phyloP scores from a whole-genome alignment of 176 grass and related monocot genomes.

The Elymus sibiricus region DNA sequence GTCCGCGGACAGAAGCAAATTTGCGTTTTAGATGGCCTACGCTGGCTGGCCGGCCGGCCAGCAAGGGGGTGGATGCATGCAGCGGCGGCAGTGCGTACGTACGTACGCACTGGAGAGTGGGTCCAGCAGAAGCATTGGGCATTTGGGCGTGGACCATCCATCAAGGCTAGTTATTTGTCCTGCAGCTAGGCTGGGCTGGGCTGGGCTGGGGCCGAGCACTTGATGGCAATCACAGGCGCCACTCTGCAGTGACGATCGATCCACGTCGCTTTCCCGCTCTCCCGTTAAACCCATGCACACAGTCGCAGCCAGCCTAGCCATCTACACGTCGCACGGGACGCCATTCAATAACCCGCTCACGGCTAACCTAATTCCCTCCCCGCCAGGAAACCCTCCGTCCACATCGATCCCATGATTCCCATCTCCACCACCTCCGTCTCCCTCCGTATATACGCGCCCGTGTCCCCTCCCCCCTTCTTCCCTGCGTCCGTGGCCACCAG shows the following conservation, averaged over 20 bases:
- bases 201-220: conserved; percentile 22
- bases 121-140: not conserved
- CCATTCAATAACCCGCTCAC: conserved; percentile 41
- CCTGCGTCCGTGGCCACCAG: not conserved
- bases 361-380: conserved; percentile 54
- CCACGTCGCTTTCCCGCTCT: conserved; percentile 66
- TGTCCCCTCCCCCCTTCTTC: not conserved
- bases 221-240: conserved; percentile 95
- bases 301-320: not conserved
- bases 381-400: conserved; percentile 68
- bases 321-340: conserved; percentile 38
- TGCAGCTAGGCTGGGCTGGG: not conserved
- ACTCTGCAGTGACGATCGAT: conserved; percentile 4
- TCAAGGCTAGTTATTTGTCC: not conserved
- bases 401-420: conserved; percentile 20
- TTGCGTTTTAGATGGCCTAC: too few species aligned
- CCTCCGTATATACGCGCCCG: conserved; percentile 30
- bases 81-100: not conserved
- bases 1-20: too few species aligned
- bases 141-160: not conserved
- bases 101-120: not conserved
- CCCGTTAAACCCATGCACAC: conserved; percentile 88
- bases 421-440: not conserved
- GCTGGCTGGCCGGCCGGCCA: not conserved
- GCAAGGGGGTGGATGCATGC: not conserved